phyloP scores from a whole-genome alignment of 306 rosid genomes.

The Biancaea sappan region DNA sequence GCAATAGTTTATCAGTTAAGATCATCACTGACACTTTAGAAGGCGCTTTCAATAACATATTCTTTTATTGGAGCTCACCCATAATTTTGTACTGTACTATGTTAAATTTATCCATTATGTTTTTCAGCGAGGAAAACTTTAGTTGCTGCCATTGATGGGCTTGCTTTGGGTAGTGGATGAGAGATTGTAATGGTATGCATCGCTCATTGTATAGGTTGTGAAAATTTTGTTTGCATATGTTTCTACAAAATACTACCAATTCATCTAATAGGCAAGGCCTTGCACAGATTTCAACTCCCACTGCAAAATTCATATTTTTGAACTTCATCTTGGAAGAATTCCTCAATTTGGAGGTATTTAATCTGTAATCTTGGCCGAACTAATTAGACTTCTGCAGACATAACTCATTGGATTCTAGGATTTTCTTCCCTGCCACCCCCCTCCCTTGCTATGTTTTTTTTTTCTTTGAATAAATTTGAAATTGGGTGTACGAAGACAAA shows the following conservation, averaged over 20 bases:
- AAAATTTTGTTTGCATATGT: not conserved
- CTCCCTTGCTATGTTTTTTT: not conserved
- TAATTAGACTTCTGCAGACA: not conserved
- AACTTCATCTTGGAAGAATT: conserved; percentile 93
- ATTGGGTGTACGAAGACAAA: not conserved
- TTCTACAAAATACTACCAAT: conserved; percentile 3
- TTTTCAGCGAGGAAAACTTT: conserved; percentile 83
- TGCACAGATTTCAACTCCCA: conserved; percentile 84
- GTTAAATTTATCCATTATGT: conserved; percentile 31
- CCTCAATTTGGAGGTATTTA: conserved; percentile 96
- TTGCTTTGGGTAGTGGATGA: conserved; percentile 97
- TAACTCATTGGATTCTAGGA: not conserved
- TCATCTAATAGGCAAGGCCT: conserved; percentile 70
- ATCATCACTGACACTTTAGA: conserved; percentile 70
- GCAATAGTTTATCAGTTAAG: conserved; percentile 76
- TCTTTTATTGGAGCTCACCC: conserved; percentile 3
- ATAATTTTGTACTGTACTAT: not conserved
- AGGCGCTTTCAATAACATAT: conserved; percentile 47
- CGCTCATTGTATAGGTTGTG: conserved; percentile 15
- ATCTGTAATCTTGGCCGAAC: not conserved
- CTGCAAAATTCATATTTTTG: conserved; percentile 93
- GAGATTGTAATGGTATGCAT: conserved; percentile 91
- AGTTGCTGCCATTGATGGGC: conserved; percentile 97
- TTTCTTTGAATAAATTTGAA: not conserved
- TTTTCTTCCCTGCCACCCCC: not conserved